Conservation (phyloP, 2,329 filamentous ascomycete species). For the Neonectria punicea region DNA sequence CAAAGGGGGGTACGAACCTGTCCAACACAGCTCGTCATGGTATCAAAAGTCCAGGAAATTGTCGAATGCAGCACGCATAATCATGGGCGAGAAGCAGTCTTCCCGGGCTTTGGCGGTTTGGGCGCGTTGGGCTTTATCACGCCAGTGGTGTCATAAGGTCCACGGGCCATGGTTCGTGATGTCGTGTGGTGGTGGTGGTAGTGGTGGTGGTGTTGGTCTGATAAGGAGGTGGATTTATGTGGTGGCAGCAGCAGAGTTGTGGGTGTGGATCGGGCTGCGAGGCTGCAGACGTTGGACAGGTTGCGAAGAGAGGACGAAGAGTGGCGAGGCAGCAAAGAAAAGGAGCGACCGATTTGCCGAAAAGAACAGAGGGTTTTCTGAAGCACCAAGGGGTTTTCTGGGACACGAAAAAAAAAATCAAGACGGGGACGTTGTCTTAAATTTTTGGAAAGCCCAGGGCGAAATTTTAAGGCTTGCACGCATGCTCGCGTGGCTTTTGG, state of each 20-base stretch:
- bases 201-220: constrained; percentile 1
- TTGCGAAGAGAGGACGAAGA: constrained; percentile 6
- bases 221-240: background rate
- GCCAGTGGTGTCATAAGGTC: constrained; percentile 53
- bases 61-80: constrained; percentile 11
- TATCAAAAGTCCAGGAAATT: constrained; percentile 19
- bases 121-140: constrained; percentile 49
- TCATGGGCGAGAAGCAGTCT: constrained; percentile 29
- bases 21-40: constrained; percentile 30
- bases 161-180: constrained; percentile 46
- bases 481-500: constrained; percentile 20
- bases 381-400: constrained; percentile 7
- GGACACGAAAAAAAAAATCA: constrained; percentile 21
- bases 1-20: constrained; percentile 27
- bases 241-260: constrained; percentile 6
- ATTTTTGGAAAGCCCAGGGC: background rate
- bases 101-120: constrained; percentile 48
- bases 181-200: constrained; percentile 8
- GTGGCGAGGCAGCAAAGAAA: constrained; percentile 1
- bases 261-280: constrained; percentile 5
- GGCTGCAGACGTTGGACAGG: constrained; percentile 1
- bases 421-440: constrained; percentile 22
- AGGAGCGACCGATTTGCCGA: constrained; percentile 15
- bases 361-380: background rate
- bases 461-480: constrained; percentile 16